A percentile compares a stretch with the other conserved stretches of the same genome.
Evolutionary conservation across 2,329 filamentous ascomycete species (phyloP).

Genomic region (Reticulascus tulasneorum): DNA sequence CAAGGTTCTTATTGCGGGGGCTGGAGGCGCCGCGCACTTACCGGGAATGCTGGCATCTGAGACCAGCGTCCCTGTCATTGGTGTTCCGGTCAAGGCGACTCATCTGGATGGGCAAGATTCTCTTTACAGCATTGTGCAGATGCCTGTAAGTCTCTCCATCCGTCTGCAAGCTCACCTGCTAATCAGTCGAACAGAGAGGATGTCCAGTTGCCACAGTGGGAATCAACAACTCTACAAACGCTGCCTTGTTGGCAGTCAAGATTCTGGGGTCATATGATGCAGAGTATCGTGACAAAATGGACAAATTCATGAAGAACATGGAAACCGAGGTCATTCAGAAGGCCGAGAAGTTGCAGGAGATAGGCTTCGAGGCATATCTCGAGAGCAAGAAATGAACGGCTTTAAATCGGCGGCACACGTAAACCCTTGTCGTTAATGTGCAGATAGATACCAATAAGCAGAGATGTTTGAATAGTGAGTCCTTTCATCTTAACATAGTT

Average conservation of each 20-base stretch:
- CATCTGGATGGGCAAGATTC: slow-evolving; percentile 69
- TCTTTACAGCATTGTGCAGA: slow-evolving; percentile 70
- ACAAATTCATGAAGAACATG: slow-evolving; percentile 59
- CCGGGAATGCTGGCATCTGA: slow-evolving; percentile 73
- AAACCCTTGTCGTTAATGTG: too few species aligned
- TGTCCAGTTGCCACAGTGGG: slow-evolving; percentile 72
- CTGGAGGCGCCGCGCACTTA: slow-evolving; percentile 68
- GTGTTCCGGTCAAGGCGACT: slow-evolving; percentile 72
- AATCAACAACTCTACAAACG: slow-evolving; percentile 78
- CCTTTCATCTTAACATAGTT: neutral
- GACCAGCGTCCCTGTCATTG: slow-evolving; percentile 70
- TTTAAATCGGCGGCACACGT: neutral
- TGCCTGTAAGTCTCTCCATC: too few species aligned
- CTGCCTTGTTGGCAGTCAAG: slow-evolving; percentile 65
- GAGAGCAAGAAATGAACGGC: slow-evolving; percentile 24
- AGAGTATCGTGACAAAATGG: slow-evolving; percentile 54
- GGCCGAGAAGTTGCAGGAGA: slow-evolving; percentile 50
- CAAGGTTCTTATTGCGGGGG: slow-evolving; percentile 71
- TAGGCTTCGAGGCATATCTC: slow-evolving; percentile 55
- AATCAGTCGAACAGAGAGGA: slow-evolving; percentile 45
- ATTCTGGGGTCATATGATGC: slow-evolving; percentile 59
- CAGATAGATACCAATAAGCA: too few species aligned
- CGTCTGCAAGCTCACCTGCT: slow-evolving; percentile 33
- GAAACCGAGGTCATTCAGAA: slow-evolving; percentile 61
- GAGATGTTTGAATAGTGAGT: too few species aligned